Base-by-base conservation (phyloP, 208 protist genomes). In the Trichomonas vaginalis region DNA sequence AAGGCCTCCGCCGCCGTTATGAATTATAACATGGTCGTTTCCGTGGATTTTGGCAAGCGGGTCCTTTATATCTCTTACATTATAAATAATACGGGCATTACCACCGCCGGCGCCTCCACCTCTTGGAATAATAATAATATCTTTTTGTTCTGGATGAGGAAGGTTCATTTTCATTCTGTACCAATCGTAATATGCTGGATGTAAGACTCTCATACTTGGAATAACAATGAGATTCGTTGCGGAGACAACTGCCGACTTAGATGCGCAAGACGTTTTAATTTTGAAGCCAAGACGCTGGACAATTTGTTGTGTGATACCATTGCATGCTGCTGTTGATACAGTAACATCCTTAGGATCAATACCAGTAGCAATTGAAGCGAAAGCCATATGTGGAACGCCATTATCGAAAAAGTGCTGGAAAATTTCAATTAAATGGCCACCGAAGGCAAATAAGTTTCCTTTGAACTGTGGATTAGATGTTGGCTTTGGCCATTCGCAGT, bases 341-440 rank as follows among this genome's bases (percentile, higher is more conserved):
- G 86, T 39, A 17, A 51, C 17, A 27, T 48, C 51, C n/a, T 21
- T 8, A 9, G 40, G 40, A 23, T 17, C n/a, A 48, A 56, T 37
- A 51, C 45, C 45, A 1, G 45, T 35, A n/a, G 40, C 86, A 37
- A 92, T 39, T n/a, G 82, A 48, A 3, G 39, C 39, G 8, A 40
- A 32, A 0, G 82, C 82, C 82, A 88, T 88, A 27, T 88, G 82
- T 32, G 82, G 40, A n/a, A 88, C 39, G 6, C 82, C 82, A 15
- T 92, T 92, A 39, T 92, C 86, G 6, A 92, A 51, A 32, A 92
- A 92, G 37, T 92, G 86, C 45, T 92, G 86, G 37, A 92, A 92
- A 51, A 92, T 56, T 35, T 92, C 17, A 39, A 48, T 51, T 35
- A 39, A 48, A 39, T 92, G 86, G 37, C 45, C 86, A 39, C 27